Conservation (phyloP, 345 rosid genomes). For the Laguncularia racemosa region DNA sequence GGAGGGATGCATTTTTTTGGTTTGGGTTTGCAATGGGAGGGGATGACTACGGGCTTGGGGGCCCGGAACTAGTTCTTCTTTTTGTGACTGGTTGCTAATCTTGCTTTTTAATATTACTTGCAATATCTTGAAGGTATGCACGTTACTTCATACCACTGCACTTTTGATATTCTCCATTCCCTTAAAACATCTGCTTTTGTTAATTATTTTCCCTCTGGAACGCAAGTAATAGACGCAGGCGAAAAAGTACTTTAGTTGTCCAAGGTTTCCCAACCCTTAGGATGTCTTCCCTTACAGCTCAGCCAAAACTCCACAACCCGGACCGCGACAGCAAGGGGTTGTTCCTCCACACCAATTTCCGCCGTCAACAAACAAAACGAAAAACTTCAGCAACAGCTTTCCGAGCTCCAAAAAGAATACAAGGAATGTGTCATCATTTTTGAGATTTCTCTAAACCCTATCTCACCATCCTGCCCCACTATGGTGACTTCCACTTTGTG, state of each 20-base stretch:
- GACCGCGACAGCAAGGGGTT: constrained; percentile 27
- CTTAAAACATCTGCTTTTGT: neutral
- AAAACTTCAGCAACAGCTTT: constrained; percentile 23
- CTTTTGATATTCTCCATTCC: too few relatives aligned
- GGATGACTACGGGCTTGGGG: constrained; percentile 29
- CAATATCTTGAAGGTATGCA: constrained; percentile 23
- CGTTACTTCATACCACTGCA: neutral
- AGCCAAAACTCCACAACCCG: neutral
- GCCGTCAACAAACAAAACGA: constrained; percentile 26
- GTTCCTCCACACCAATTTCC: constrained; percentile 17
- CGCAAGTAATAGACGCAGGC: constrained; percentile 28
- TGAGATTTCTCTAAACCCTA: constrained; percentile 26
- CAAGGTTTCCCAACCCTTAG: constrained; percentile 41
- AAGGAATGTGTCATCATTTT: constrained; percentile 8
- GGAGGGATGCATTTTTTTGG: constrained; percentile 32
- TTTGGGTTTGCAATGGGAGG: constrained; percentile 36
- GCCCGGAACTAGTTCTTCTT: constrained; percentile 12
- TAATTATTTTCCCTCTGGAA: too few relatives aligned
- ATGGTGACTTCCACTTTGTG: constrained; percentile 11
- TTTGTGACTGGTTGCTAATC: constrained; percentile 12
- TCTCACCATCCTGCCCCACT: constrained; percentile 16
- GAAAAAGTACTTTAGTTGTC: constrained; percentile 33
- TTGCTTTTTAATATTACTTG: constrained; percentile 11
- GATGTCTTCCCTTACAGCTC: constrained; percentile 29
- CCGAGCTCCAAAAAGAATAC: constrained; percentile 5